phyloP scores from a whole-genome alignment of 148 eudicot genomes.

The Rhododendron williamsianum region DNA sequence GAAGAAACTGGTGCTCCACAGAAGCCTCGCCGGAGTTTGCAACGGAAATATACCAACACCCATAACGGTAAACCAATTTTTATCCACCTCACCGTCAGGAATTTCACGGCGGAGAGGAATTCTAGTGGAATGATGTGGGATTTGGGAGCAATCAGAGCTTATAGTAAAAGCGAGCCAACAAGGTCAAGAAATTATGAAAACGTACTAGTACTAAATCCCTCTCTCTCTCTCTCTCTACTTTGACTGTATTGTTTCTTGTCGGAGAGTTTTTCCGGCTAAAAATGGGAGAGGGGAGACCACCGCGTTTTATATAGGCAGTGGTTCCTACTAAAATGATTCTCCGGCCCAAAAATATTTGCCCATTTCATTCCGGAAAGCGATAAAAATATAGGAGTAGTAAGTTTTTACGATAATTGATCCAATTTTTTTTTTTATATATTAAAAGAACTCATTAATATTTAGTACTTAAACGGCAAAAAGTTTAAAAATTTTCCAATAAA shows the following conservation, averaged over 20 bases:
- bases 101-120: background rate
- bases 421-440: too few relatives aligned
- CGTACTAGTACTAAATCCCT: too few relatives aligned
- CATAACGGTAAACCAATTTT: slow-evolving; percentile 34
- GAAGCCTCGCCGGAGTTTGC: slow-evolving; percentile 68
- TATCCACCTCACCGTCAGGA: slow-evolving; percentile 9
- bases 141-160: background rate
- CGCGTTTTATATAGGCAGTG: slow-evolving; percentile 25
- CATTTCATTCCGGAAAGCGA: too few relatives aligned
- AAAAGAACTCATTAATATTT: too few relatives aligned
- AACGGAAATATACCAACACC: slow-evolving; percentile 79
- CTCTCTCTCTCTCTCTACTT: background rate
- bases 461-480: too few relatives aligned
- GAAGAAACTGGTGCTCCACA: slow-evolving; percentile 83
- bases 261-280: slow-evolving; percentile 29
- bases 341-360: too few relatives aligned
- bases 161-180: background rate
- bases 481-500: too few relatives aligned
- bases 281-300: slow-evolving; percentile 21
- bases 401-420: too few relatives aligned
- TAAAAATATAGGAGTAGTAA: too few relatives aligned
- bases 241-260: background rate
- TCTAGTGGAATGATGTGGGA: background rate
- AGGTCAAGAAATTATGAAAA: background rate
- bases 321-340: background rate